These are phyloP conservation scores for Trichaptum fuscoviolaceum DNA, from an alignment of 768 basidiomycete species.

Conservation along the genomic window DNA sequence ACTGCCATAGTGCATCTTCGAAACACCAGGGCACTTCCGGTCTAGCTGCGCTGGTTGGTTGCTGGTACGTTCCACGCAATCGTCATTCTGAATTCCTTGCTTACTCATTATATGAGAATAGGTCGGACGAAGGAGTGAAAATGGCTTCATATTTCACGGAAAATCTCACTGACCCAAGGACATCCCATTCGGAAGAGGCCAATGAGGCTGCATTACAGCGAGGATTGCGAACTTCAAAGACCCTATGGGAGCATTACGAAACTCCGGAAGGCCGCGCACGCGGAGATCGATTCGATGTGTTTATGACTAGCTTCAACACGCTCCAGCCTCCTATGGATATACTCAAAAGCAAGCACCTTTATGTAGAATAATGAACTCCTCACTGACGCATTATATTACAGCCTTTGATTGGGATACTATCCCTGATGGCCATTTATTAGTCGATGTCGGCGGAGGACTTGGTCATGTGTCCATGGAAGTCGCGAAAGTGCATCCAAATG, in stretches of 20 bases:
- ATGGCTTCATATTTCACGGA: conserved; percentile 73
- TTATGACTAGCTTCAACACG: conserved; percentile 18
- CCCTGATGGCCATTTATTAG: background rate
- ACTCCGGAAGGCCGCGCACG: conserved; percentile 14
- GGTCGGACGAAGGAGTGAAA: conserved; percentile 75
- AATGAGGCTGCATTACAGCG: conserved; percentile 17
- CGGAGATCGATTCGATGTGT: conserved; percentile 25
- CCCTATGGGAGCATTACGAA: conserved; percentile 20
- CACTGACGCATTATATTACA: background rate
- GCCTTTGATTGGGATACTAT: background rate
- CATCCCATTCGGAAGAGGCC: conserved; percentile 12
- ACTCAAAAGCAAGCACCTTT: conserved; percentile 37
- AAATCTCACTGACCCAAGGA: conserved; percentile 32
- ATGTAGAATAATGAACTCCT: background rate
- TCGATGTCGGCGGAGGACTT: conserved; percentile 30
- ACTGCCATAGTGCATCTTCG: conserved; percentile 40
- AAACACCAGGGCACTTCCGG: conserved; percentile 68
- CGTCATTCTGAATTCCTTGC: background rate
- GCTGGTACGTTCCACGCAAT: conserved; percentile 43
- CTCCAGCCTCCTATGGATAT: conserved; percentile 44
- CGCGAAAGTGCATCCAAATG: conserved; percentile 22
- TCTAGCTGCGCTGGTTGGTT: conserved; percentile 62
- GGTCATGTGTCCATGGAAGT: conserved; percentile 28
- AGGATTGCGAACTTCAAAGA: conserved; percentile 16
- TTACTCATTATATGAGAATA: conserved; percentile 24